A percentile compares a stretch with the other conserved stretches of the same genome.
Conservation (phyloP, 495 filamentous ascomycete genomes). For the Lasiosphaeria hispida region DNA sequence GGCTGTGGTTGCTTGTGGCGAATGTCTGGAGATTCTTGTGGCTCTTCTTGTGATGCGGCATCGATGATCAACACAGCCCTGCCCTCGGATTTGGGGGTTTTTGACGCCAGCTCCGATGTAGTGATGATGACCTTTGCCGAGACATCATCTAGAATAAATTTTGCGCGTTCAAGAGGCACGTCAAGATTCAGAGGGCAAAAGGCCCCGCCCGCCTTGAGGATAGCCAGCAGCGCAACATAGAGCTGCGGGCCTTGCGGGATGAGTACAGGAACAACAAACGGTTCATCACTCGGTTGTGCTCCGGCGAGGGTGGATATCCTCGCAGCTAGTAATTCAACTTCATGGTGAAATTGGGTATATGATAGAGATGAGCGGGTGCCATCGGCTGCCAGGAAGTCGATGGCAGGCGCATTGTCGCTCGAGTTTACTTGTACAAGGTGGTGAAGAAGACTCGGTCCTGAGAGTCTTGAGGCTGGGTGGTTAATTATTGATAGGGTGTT, state of each 20-base stretch:
- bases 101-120: constrained; percentile 33
- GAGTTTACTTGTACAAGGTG: constrained; percentile 45
- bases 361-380: constrained; percentile 47
- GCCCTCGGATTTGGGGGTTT: constrained; percentile 23
- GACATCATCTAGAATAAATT: constrained; percentile 71
- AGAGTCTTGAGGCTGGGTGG: constrained; percentile 46
- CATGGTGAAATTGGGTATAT: constrained; percentile 57
- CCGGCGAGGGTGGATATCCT: constrained; percentile 39
- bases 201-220: constrained; percentile 72
- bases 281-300: neutral
- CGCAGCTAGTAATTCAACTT: constrained; percentile 52
- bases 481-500: constrained; percentile 58
- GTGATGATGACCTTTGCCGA: constrained; percentile 56
- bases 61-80: constrained; percentile 29
- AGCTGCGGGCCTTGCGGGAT: constrained; percentile 67
- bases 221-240: constrained; percentile 68
- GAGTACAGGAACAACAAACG: constrained; percentile 66
- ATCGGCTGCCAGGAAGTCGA: constrained; percentile 58
- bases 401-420: constrained; percentile 13
- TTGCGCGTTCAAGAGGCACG: constrained; percentile 66
- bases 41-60: neutral
- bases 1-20: constrained; percentile 18
- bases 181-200: constrained; percentile 78
- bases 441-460: constrained; percentile 64
- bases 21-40: neutral